Conservation (phyloP, 2,329 filamentous ascomycete species). For the Microcera coccophila region DNA sequence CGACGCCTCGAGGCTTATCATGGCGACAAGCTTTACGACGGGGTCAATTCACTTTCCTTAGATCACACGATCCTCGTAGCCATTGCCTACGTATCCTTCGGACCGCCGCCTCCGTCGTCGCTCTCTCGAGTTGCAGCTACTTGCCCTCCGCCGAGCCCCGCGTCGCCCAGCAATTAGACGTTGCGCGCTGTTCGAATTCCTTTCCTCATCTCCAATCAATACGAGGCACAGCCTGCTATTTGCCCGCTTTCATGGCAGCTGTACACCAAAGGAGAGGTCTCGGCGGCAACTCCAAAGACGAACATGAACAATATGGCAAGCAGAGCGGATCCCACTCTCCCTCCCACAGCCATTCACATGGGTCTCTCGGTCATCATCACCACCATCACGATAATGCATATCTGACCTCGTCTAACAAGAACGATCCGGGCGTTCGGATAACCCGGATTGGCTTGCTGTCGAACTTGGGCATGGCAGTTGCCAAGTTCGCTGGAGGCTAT, state of each 20-base stretch:
- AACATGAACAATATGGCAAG: constrained; percentile 13
- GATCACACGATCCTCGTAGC: constrained; percentile 21
- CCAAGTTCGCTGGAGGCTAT: constrained; percentile 89
- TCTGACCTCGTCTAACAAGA: constrained; percentile 81
- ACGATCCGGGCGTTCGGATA: constrained; percentile 62
- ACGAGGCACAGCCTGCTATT: constrained; percentile 18
- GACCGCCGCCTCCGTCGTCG: constrained; percentile 22
- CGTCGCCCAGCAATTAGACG: constrained; percentile 2
- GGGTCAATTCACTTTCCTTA: constrained; percentile 23
- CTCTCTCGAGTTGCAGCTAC: constrained; percentile 25
- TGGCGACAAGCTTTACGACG: constrained; percentile 18
- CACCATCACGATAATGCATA: constrained; percentile 92
- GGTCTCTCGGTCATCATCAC: constrained; percentile 57
- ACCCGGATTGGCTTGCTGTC: constrained; percentile 62
- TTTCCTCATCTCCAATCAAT: constrained; percentile 22
- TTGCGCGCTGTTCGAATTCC: constrained; percentile 14
- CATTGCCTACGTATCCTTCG: constrained; percentile 20
- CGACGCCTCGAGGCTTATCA: constrained; percentile 15
- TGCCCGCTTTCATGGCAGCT: constrained; percentile 27
- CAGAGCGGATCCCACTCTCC: constrained; percentile 20
- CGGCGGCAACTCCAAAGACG: constrained; percentile 14
- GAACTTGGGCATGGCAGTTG: constrained; percentile 90
- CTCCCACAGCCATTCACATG: constrained; percentile 31
- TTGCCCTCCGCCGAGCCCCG: constrained; percentile 7
- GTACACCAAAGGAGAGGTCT: constrained; percentile 32